Evolutionary conservation across 306 rosid species (phyloP), one percentile per base, ranked within the genome.

Genomic region (Inga oerstediana): DNA sequence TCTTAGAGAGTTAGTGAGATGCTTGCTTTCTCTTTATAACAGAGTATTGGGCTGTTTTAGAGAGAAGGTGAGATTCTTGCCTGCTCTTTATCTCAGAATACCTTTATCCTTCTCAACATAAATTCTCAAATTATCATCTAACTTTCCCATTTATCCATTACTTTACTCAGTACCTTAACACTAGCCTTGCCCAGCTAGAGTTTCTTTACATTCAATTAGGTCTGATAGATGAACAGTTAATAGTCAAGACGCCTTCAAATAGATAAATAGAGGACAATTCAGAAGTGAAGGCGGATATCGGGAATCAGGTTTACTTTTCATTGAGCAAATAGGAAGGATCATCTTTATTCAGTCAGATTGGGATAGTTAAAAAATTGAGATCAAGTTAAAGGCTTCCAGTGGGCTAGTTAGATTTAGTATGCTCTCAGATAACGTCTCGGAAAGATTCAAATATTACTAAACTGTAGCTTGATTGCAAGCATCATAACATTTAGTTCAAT

Each of bases 231-330:
- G 74, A 69, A 45, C 56, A 48, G 64, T 46, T 72, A 2, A 44
- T 14, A 67, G 70, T 37, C 66, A 6, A 37, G 83, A 77, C 75
- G 37, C 61, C 56, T n/a, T 78, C n/a, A 69, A 86, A 69, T 39
- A 64, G 35, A 59, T 32, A 74, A 32, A 77, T 72, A 45, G 49
- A 54, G 34, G 34, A 65, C n/a, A 41, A 12, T 32, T 79, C 35
- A 22, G 43, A 75, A 75, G 69, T 32, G 35, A 68, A 10, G 32
- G 44, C 20, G 74, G 73, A 39, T 69, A 34, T 78, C 10, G 27
- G 48, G 51, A 82, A 54, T 44, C 37, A 6, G 54, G 37, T n/a
- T 72, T 45, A 72, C n/a, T 72, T 72, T 44, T 16, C 32, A 72
- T 24, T 78, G 48, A 74, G 78, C 68, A 37, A 54, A 43, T 37